These are phyloP conservation scores for Malassezia nana DNA, from an alignment of 1,284 basidiomycete species.

Conservation along the genomic window DNA sequence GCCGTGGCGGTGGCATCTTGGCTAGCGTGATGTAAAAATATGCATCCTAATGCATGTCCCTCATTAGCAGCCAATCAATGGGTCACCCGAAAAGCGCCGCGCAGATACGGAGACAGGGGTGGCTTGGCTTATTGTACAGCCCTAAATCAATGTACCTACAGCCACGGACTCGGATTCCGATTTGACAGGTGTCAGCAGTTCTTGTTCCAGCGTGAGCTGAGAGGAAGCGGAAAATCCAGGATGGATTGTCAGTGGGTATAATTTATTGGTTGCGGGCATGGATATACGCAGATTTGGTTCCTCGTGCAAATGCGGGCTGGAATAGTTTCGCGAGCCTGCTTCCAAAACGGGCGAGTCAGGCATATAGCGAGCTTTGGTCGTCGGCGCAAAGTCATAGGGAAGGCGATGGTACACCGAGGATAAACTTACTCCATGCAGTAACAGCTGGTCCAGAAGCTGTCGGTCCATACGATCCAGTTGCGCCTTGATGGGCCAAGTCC, in stretches of 20 bases:
- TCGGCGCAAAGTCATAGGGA: slow-evolving; percentile 39
- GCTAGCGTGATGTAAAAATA: neutral
- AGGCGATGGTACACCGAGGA: slow-evolving; percentile 38
- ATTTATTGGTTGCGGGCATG: neutral
- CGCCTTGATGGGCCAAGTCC: slow-evolving; percentile 92
- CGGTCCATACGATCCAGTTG: slow-evolving; percentile 84
- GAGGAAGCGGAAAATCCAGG: neutral
- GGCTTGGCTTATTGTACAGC: neutral
- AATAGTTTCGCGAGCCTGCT: slow-evolving; percentile 27
- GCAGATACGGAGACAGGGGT: neutral
- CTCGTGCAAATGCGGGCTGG: slow-evolving; percentile 31
- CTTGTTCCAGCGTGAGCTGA: neutral
- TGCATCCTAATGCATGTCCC: neutral
- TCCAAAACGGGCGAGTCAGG: slow-evolving; percentile 36
- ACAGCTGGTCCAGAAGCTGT: slow-evolving; percentile 39
- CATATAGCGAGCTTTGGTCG: slow-evolving; percentile 32
- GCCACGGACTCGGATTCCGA: neutral
- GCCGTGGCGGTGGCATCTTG: neutral
- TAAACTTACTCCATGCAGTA: slow-evolving; percentile 39
- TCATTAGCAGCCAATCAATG: neutral
- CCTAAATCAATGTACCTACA: slow-evolving; percentile 1
- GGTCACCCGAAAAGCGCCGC: too few species aligned
- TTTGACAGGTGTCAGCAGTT: neutral
- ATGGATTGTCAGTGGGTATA: neutral
- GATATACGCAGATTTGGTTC: neutral